A percentile compares a stretch with the other conserved stretches of the same genome.
These are phyloP conservation scores for Paraphoma sp. DNA, from an alignment of 2,329 filamentous ascomycete species.

Conservation along the genomic window DNA sequence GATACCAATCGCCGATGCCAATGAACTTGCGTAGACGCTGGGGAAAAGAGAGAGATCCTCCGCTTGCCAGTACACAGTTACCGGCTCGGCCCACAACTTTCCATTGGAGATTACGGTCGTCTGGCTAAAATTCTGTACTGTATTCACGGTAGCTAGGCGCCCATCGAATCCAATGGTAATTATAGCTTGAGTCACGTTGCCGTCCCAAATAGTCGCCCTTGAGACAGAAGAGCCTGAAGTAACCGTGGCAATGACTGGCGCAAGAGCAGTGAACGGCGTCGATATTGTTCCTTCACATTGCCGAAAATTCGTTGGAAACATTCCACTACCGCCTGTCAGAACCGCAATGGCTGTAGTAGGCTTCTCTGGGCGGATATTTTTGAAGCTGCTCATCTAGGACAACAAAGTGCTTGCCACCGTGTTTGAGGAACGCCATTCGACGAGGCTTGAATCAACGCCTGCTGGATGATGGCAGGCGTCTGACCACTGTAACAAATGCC, in stretches of 20 bases:
- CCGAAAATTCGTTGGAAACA: not conserved
- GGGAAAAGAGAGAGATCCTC: not conserved
- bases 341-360: not conserved
- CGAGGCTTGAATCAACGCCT: not conserved
- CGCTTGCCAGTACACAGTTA: not conserved
- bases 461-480: not conserved
- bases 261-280: not conserved
- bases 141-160: too few species aligned
- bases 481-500: not conserved
- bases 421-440: not conserved
- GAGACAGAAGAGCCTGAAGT: not conserved
- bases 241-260: not conserved
- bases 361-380: not conserved
- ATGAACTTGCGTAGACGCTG: not conserved
- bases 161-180: too few species aligned
- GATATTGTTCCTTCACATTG: not conserved
- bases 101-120: not conserved
- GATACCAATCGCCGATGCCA: not conserved
- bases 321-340: not conserved
- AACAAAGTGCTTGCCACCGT: not conserved
- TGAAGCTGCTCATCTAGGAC: not conserved
- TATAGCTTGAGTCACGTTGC: not conserved
- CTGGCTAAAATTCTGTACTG: not conserved
- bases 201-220: not conserved
- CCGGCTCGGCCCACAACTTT: not conserved